Evolutionary conservation across 495 filamentous ascomycete species (phyloP).

Genomic region (Xylaria curta): DNA sequence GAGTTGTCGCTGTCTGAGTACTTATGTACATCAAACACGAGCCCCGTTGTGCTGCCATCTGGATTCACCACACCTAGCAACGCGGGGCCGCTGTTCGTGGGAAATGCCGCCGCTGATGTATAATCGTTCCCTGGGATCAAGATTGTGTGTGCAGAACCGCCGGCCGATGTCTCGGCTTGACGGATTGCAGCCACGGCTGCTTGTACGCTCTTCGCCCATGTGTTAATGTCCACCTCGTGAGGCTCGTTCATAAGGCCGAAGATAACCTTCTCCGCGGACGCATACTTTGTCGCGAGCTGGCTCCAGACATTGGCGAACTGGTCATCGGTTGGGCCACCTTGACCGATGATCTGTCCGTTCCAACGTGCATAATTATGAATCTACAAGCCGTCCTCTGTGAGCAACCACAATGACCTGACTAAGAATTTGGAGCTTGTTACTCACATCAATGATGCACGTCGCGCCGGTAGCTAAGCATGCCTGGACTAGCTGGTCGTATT

Average conservation of each 20-base stretch:
- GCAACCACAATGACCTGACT: not conserved
- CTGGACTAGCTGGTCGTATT: constrained; percentile 61
- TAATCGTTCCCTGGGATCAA: constrained; percentile 55
- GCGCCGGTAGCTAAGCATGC: constrained; percentile 58
- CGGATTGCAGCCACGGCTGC: constrained; percentile 62
- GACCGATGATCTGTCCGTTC: constrained; percentile 63
- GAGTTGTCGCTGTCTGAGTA: constrained; percentile 63
- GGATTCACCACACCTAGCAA: constrained; percentile 57
- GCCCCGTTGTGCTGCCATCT: constrained; percentile 53
- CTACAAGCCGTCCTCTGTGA: constrained; percentile 17
- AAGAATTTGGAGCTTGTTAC: not conserved
- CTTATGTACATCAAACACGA: constrained; percentile 61
- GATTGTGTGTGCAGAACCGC: constrained; percentile 59
- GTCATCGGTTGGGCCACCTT: constrained; percentile 59
- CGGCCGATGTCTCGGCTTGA: constrained; percentile 36
- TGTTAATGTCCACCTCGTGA: constrained; percentile 50
- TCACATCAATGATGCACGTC: constrained; percentile 60
- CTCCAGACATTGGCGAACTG: constrained; percentile 60
- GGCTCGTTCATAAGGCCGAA: constrained; percentile 64
- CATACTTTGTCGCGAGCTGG: constrained; percentile 62
- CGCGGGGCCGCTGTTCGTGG: constrained; percentile 51
- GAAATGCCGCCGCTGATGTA: constrained; percentile 51
- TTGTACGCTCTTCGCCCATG: constrained; percentile 60
- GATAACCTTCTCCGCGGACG: constrained; percentile 46
- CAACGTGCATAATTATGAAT: constrained; percentile 66